Percentiles rank a stretch among this genome's conserved stretches.
Conservation (phyloP, 1,284 basidiomycete species). For the Pyrrhoderma lamaoense region DNA sequence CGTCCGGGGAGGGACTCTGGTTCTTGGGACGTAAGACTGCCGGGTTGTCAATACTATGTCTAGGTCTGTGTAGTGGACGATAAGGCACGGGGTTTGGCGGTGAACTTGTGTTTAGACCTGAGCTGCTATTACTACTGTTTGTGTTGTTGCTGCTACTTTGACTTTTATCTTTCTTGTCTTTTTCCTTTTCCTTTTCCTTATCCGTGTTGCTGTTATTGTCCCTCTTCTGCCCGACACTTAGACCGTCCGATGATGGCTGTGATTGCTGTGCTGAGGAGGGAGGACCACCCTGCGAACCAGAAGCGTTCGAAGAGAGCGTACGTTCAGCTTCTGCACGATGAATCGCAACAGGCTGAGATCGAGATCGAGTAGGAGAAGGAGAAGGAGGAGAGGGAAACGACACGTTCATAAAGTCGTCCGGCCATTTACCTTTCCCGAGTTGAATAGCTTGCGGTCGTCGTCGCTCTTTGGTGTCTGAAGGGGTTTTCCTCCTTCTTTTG, state of each 20-base stretch:
- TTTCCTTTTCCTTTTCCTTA: no score
- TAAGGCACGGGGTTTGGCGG: constrained; percentile 39
- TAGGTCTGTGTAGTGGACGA: constrained; percentile 52
- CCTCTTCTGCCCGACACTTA: no score
- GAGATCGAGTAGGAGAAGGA: constrained; percentile 16
- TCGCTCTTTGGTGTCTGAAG: no score
- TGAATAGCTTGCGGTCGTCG: constrained; percentile 34
- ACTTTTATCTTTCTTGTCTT: no score
- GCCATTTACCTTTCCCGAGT: constrained; percentile 74
- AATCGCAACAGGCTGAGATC: constrained; percentile 26
- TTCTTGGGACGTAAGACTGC: constrained; percentile 43
- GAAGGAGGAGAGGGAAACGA: constrained; percentile 28
- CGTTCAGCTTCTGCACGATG: constrained; percentile 17
- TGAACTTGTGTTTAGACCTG: constrained; percentile 42
- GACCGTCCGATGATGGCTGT: no score
- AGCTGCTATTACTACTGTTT: no score
- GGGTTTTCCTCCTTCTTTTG: constrained; percentile 3
- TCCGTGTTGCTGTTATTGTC: no score
- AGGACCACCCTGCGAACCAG: constrained; percentile 32
- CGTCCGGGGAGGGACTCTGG: constrained; percentile 18
- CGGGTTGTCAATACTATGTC: constrained; percentile 46
- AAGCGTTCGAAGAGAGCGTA: constrained; percentile 27
- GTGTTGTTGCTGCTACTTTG: constrained; percentile 12
- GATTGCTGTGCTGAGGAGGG: no score
- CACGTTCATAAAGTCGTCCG: constrained; percentile 71